Evolutionary conservation across 768 basidiomycete genomes (phyloP).

Genomic region (Tephrocybe sp.): DNA sequence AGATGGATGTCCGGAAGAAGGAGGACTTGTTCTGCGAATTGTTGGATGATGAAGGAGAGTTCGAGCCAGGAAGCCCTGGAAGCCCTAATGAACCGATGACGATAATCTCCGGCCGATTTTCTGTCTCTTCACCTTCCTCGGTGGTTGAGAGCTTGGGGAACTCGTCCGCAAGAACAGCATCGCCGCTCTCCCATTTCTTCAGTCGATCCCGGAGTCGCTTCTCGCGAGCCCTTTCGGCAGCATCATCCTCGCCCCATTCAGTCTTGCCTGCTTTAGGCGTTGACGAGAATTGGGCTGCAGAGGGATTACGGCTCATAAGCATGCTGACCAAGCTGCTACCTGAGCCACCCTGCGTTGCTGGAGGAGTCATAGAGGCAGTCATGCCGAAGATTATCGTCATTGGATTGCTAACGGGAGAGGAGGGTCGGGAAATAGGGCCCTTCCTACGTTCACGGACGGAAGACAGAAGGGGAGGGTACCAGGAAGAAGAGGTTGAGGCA

Average conservation of each 20-base stretch:
- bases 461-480: slow-evolving; percentile 80
- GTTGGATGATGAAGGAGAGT: slow-evolving; percentile 17
- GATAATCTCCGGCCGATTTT: slow-evolving; percentile 44
- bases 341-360: slow-evolving; percentile 28
- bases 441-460: slow-evolving; percentile 78
- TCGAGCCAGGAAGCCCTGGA: slow-evolving; percentile 34
- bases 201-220: slow-evolving; percentile 70
- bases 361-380: slow-evolving; percentile 70
- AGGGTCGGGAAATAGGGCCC: slow-evolving; percentile 58
- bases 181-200: slow-evolving; percentile 71
- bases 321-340: slow-evolving; percentile 41
- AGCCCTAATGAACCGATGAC: slow-evolving; percentile 44
- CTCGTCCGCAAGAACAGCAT: slow-evolving; percentile 58
- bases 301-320: slow-evolving; percentile 42
- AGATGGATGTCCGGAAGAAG: slow-evolving; percentile 67
- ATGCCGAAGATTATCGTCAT: slow-evolving; percentile 89
- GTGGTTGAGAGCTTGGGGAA: slow-evolving; percentile 51
- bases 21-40: slow-evolving; percentile 27
- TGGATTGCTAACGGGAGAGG: slow-evolving; percentile 64
- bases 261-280: slow-evolving; percentile 36
- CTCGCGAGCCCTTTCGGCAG: slow-evolving; percentile 68
- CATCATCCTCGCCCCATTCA: slow-evolving; percentile 69
- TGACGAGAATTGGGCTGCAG: slow-evolving; percentile 29
- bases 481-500: slow-evolving; percentile 64
- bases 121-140: slow-evolving; percentile 36